Percentiles rank a stretch among this genome's conserved stretches.
phyloP scores from a whole-genome alignment of 2,329 filamentous ascomycete genomes.

The Stagonosporopsis vannaccii region DNA sequence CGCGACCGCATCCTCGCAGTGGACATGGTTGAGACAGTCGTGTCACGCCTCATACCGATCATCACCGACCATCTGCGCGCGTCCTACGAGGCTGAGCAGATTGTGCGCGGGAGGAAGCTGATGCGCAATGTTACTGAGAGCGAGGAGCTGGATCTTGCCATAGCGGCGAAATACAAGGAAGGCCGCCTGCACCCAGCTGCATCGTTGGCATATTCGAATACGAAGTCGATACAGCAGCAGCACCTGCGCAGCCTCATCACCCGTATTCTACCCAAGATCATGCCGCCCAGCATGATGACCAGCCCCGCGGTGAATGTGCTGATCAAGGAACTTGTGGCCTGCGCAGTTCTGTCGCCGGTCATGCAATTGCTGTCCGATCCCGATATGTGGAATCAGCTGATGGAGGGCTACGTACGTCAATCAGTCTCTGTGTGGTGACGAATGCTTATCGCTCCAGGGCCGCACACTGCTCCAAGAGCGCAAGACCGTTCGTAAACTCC shows the following conservation, averaged over 20 bases:
- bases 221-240: constrained; percentile 84
- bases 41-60: constrained; percentile 84
- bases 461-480: constrained; percentile 90
- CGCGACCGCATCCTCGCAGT: constrained; percentile 75
- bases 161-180: constrained; percentile 91
- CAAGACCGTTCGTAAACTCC: constrained; percentile 89
- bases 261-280: constrained; percentile 74
- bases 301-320: constrained; percentile 83
- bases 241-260: constrained; percentile 80
- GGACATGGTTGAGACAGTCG: constrained; percentile 84
- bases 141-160: constrained; percentile 92
- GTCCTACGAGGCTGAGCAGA: constrained; percentile 87
- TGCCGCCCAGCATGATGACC: constrained; percentile 76
- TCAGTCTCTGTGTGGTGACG: not conserved
- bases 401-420: constrained; percentile 75
- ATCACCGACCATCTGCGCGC: constrained; percentile 88
- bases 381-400: constrained; percentile 96
- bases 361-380: constrained; percentile 84
- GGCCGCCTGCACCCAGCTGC: constrained; percentile 89
- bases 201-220: constrained; percentile 81
- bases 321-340: constrained; percentile 88
- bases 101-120: constrained; percentile 84
- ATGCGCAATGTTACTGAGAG: constrained; percentile 93
- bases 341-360: constrained; percentile 85
- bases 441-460: constrained; percentile 56